Percentiles rank a stretch among this genome's conserved stretches.
Conservation (phyloP, 2,329 filamentous ascomycete genomes). For the Cytospora paraplurivora region DNA sequence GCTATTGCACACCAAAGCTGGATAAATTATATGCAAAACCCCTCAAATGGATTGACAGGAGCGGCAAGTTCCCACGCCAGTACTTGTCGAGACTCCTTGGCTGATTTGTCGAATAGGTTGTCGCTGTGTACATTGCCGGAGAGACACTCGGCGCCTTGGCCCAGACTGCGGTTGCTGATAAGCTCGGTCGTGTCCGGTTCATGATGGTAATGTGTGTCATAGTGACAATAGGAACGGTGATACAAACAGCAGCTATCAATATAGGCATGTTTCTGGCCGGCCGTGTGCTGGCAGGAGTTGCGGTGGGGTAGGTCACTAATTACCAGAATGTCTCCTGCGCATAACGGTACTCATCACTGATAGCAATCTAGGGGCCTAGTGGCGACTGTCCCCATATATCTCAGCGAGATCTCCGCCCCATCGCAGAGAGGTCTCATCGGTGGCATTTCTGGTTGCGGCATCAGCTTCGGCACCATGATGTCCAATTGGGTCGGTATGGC, state of each 20-base stretch:
- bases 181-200: slow-evolving; percentile 54
- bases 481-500: slow-evolving; percentile 61
- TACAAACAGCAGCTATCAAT: slow-evolving; percentile 57
- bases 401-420: slow-evolving; percentile 55
- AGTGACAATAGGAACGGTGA: slow-evolving; percentile 55
- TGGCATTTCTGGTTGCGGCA: slow-evolving; percentile 55
- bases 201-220: slow-evolving; percentile 56
- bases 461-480: slow-evolving; percentile 57
- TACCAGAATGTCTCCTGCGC: too few species aligned
- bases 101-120: slow-evolving; percentile 42
- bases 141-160: slow-evolving; percentile 57
- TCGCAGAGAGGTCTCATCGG: slow-evolving; percentile 54
- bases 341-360: background rate
- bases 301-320: slow-evolving; percentile 43
- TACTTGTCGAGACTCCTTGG: background rate
- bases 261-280: slow-evolving; percentile 57
- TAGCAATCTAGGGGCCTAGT: slow-evolving; percentile 44
- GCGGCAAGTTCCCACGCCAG: slow-evolving; percentile 39
- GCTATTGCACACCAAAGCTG: slow-evolving; percentile 62
- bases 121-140: slow-evolving; percentile 61
- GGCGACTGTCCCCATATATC: slow-evolving; percentile 56
- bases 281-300: slow-evolving; percentile 49
- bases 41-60: slow-evolving; percentile 57
- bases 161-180: slow-evolving; percentile 57
- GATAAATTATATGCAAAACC: slow-evolving; percentile 60